Percentiles rank a stretch among this genome's conserved stretches.
Conservation (phyloP, 352 stramenopile genomes). For the Phytophthora syringae region DNA sequence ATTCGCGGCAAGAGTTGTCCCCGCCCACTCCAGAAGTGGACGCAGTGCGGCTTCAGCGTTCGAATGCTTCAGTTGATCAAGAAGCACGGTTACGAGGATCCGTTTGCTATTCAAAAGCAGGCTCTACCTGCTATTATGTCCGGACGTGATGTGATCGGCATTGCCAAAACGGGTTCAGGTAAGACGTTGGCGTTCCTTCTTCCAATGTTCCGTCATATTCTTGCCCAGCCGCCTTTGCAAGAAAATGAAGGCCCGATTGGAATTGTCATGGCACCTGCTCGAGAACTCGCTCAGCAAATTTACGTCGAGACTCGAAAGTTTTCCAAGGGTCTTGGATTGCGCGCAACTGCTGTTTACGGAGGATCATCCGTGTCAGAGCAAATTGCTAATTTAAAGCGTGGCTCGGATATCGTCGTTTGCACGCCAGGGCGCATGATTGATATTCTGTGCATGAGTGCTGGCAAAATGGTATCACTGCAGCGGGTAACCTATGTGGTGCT, state of each 20-base stretch:
- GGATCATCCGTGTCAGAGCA: constrained; percentile 96
- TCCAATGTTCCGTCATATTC: constrained; percentile 91
- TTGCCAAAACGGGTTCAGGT: constrained; percentile 94
- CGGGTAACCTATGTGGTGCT: constrained; percentile 98
- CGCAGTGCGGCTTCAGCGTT: constrained; percentile 97
- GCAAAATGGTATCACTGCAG: constrained; percentile 95
- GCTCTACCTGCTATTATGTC: constrained; percentile 94
- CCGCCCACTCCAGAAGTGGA: constrained; percentile 96
- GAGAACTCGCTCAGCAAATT: constrained; percentile 95
- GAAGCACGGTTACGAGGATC: constrained; percentile 91
- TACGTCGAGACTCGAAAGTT: constrained; percentile 93
- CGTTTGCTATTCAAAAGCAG: constrained; percentile 98
- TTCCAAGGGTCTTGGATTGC: constrained; percentile 86
- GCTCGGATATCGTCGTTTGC: constrained; percentile 97
- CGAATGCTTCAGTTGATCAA: constrained; percentile 95
- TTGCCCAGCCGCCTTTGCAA: constrained; percentile 52
- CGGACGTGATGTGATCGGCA: constrained; percentile 90
- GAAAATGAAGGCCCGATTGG: constrained; percentile 86
- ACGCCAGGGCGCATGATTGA: constrained; percentile 99
- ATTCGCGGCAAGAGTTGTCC: constrained; percentile 97
- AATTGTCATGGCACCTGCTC: constrained; percentile 94
- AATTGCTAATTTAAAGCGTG: constrained; percentile 99
- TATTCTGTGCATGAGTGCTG: constrained; percentile 98
- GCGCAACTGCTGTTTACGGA: constrained; percentile 95
- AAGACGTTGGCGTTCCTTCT: constrained; percentile 98